These are phyloP conservation scores for Plectosphaerella plurivora DNA, from an alignment of 2,329 filamentous ascomycete species.

Conservation along the genomic window DNA sequence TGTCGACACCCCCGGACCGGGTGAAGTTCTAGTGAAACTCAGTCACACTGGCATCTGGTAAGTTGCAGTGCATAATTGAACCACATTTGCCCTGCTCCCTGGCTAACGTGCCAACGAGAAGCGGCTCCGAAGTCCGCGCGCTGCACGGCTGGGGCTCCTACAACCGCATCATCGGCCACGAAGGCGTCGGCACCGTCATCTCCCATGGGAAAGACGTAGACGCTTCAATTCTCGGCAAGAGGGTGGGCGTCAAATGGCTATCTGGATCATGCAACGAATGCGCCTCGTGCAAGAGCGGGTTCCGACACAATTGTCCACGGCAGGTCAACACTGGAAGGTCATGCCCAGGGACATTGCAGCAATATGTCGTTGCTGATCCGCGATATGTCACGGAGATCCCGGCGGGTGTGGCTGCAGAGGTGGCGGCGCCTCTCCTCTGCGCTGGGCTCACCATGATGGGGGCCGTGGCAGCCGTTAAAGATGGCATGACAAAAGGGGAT, in stretches of 20 bases:
- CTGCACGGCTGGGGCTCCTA: constrained; percentile 22
- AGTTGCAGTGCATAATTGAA: neutral
- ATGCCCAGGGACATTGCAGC: constrained; percentile 25
- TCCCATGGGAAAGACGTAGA: constrained; percentile 22
- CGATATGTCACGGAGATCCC: constrained; percentile 22
- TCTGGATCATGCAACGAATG: constrained; percentile 35
- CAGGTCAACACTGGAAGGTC: constrained; percentile 35
- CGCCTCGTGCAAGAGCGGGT: constrained; percentile 25
- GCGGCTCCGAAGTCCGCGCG: constrained; percentile 24
- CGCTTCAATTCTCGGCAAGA: constrained; percentile 19
- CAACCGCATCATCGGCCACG: constrained; percentile 20
- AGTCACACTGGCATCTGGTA: constrained; percentile 4
- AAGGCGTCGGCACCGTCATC: constrained; percentile 23
- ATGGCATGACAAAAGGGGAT: constrained; percentile 8
- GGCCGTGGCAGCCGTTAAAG: constrained; percentile 13
- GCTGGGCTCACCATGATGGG: constrained; percentile 27
- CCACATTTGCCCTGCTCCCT: neutral
- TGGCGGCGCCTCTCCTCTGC: constrained; percentile 23
- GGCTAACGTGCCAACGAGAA: constrained; percentile 3
- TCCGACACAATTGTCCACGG: constrained; percentile 32
- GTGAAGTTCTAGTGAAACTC: constrained; percentile 5
- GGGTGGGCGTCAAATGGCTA: constrained; percentile 40
- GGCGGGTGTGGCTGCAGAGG: constrained; percentile 8
- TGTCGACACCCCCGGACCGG: constrained; percentile 3
- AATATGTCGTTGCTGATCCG: constrained; percentile 22